Base-by-base conservation (phyloP, 148 eudicot species). In the Euryodendron excelsum region DNA sequence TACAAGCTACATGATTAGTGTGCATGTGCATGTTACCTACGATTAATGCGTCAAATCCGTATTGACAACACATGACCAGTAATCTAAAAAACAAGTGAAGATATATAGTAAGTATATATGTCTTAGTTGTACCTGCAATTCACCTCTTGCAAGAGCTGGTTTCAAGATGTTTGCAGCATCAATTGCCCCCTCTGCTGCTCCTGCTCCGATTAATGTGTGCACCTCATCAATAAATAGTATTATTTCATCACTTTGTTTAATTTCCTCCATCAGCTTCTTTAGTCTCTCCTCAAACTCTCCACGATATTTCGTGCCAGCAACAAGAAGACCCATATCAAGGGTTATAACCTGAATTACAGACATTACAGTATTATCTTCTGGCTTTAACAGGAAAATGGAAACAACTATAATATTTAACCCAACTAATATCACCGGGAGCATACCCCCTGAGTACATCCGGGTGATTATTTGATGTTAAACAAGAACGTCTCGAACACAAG, bases 61-160 rank as follows among this genome's bases (percentile, higher is more conserved):
- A 66, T 36, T 36, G 23, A 66, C 20, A 30, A 23, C 9, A 39
- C 45, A 39, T 10, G 72, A 50, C 28, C 48, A 67, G 18, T 33
- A 65, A 44, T 36, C 21, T 7, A 66, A 21, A 65, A 20, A 66
- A 23, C 39, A 67, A 67, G 37, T n/a, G 27, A 18, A 37, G 31
- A 33, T 56, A 31, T 3, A 8, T 65, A 39, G 39, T 18, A n/a
- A 34, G 20, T 18, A 56, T 20, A 18, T 28, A 30, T 3, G 36
- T 21, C 21, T 7, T 37, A 48, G 39, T 28, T 50, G 23, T 79
- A 94, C 98, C 97, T 94, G 98, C 66, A 94, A 79, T 87, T 94
- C 98, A 76, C 98, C 98, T 72, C 98, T 88, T 31, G 98, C 97
- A 76, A 94, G 92, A 72, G 98, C 98, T 69, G 98, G 98, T 82